Evolutionary conservation across 2,329 filamentous ascomycete genomes (phyloP).

Genomic region (Diaporthe caulivora): DNA sequence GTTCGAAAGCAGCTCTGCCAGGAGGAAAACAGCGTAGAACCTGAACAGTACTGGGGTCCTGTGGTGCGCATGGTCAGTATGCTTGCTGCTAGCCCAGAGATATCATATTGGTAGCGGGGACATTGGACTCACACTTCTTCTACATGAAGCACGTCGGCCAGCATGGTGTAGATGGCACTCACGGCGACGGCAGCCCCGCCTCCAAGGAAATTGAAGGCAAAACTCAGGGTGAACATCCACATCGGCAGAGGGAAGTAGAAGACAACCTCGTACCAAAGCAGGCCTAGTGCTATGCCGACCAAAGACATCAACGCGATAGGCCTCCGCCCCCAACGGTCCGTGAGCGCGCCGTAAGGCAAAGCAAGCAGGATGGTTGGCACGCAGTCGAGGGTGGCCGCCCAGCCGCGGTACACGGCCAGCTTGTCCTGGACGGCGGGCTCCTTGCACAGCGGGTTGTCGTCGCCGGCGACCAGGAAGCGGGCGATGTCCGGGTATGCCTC

Average conservation of each 20-base stretch:
- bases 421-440: constrained; percentile 60
- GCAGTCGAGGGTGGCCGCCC: constrained; percentile 58
- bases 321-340: constrained; percentile 60
- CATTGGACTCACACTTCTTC: constrained; percentile 41
- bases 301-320: constrained; percentile 59
- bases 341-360: constrained; percentile 61
- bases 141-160: constrained; percentile 58
- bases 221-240: constrained; percentile 55
- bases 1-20: constrained; percentile 54
- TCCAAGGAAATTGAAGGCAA: constrained; percentile 55
- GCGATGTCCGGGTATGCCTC: constrained; percentile 57
- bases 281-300: constrained; percentile 41
- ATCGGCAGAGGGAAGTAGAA: constrained; percentile 50
- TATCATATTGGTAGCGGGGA: no score
- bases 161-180: constrained; percentile 60
- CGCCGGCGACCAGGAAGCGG: constrained; percentile 44
- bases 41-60: constrained; percentile 57
- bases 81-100: neutral
- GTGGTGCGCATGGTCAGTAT: constrained; percentile 17
- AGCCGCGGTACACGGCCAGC: constrained; percentile 65
- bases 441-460: constrained; percentile 62
- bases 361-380: constrained; percentile 59
- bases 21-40: constrained; percentile 52
- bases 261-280: constrained; percentile 42
- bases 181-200: constrained; percentile 53